Conservation (phyloP, 2,329 filamentous ascomycete genomes). For the Verticillium albo-atrum region DNA sequence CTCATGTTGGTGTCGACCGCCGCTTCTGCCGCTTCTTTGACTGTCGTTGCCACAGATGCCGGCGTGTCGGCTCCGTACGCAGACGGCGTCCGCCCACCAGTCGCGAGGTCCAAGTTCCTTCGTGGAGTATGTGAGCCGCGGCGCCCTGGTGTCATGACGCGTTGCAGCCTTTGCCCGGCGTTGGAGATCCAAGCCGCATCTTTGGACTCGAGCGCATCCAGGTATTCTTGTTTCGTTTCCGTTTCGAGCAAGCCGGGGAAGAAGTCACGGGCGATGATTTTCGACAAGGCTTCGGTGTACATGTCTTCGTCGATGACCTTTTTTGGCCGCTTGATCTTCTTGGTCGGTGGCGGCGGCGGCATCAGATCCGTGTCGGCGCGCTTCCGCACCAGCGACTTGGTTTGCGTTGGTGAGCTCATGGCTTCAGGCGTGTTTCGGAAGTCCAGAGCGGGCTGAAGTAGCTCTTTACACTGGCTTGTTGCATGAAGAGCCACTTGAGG, state of each 20-base stretch:
- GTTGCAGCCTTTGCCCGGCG: constrained; percentile 65
- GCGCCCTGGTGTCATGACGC: constrained; percentile 78
- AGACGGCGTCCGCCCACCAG: constrained; percentile 53
- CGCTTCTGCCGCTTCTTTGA: constrained; percentile 31
- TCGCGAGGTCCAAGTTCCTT: constrained; percentile 21
- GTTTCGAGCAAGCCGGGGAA: constrained; percentile 87
- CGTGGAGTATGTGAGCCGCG: constrained; percentile 9
- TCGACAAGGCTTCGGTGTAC: constrained; percentile 84
- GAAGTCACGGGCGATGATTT: constrained; percentile 95
- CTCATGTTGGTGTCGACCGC: constrained; percentile 72
- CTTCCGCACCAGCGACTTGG: constrained; percentile 63
- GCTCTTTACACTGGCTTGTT: background rate
- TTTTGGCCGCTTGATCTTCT: constrained; percentile 86
- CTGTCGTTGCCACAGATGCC: constrained; percentile 41
- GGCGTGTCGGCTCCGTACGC: constrained; percentile 73
- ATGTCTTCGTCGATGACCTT: constrained; percentile 89
- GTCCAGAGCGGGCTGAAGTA: background rate
- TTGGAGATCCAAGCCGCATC: constrained; percentile 82
- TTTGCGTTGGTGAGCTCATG: constrained; percentile 35
- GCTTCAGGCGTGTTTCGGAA: constrained; percentile 1
- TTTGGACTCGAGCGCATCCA: constrained; percentile 84
- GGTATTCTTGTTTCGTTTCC: constrained; percentile 84
- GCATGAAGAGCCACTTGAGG: background rate
- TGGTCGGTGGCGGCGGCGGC: constrained; percentile 79
- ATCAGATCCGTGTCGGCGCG: constrained; percentile 68